Evolutionary conservation across 805 yeast species (phyloP).

Genomic region (Wickerhamiella sergipiensis): DNA sequence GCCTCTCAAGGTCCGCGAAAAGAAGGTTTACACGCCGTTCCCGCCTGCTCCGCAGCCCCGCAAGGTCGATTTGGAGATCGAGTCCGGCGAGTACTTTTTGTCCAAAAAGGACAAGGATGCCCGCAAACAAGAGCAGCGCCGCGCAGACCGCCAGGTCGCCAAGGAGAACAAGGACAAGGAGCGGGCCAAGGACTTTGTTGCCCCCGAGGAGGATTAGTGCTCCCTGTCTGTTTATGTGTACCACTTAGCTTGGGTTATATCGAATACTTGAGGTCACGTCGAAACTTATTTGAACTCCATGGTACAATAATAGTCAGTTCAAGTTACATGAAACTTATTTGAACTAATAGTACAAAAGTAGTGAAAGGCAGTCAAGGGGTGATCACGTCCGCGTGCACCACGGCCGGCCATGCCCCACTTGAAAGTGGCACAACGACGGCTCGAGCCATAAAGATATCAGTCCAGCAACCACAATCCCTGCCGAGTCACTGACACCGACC

Average conservation of each 20-base stretch:
- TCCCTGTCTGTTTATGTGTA: neutral
- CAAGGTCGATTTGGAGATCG: slow-evolving; percentile 93
- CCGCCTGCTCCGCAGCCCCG: slow-evolving; percentile 97
- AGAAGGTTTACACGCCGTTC: slow-evolving; percentile 91
- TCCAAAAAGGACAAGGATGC: slow-evolving; percentile 69
- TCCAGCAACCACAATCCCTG: slow-evolving; percentile 78
- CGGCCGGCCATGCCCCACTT: slow-evolving; percentile 56
- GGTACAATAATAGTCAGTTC: too few relatives aligned
- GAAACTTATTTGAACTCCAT: too few relatives aligned
- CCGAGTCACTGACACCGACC: slow-evolving; percentile 70
- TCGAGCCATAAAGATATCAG: slow-evolving; percentile 62
- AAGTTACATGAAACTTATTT: too few relatives aligned
- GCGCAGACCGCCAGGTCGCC: slow-evolving; percentile 60
- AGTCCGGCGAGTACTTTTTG: slow-evolving; percentile 95
- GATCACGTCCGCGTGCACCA: slow-evolving; percentile 48
- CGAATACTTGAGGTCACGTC: too few relatives aligned
- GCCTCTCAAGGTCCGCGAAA: slow-evolving; percentile 52
- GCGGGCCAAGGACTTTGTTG: slow-evolving; percentile 63
- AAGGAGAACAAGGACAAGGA: slow-evolving; percentile 53
- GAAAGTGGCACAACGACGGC: slow-evolving; percentile 55
- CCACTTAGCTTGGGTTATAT: too few relatives aligned
- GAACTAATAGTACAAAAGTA: too few relatives aligned
- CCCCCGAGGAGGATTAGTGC: slow-evolving; percentile 60
- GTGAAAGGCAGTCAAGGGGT: too few relatives aligned
- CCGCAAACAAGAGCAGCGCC: slow-evolving; percentile 60